phyloP scores from a whole-genome alignment of 305 asterid genomes.

The Fraxinus velutina region DNA sequence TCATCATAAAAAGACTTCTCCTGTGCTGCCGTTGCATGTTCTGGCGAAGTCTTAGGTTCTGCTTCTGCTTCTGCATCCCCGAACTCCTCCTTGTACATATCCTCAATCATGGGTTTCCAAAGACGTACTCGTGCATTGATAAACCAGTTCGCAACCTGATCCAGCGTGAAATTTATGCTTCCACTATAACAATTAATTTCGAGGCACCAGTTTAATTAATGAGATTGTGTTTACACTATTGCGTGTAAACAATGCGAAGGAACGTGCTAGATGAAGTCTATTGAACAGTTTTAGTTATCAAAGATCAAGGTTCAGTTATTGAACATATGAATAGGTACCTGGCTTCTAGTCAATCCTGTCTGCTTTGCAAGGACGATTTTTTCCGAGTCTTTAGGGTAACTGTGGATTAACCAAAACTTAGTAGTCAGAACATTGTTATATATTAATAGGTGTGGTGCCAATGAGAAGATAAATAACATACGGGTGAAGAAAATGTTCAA shows the following conservation, averaged over 20 bases:
- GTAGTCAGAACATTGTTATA: neutral
- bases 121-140: conserved; percentile 81
- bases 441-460: neutral
- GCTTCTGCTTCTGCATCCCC: conserved; percentile 51
- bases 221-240: neutral
- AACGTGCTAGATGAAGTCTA: neutral
- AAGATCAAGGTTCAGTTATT: neutral
- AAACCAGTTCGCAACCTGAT: conserved; percentile 85
- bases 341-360: conserved; percentile 76
- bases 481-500: conserved; percentile 91
- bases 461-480: conserved; percentile 30
- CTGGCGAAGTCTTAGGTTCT: conserved; percentile 46
- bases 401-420: conserved; percentile 25
- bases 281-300: neutral
- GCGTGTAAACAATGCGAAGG: neutral
- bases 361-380: conserved; percentile 69
- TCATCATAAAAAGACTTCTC: conserved; percentile 39
- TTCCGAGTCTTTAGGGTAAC: conserved; percentile 83
- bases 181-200: neutral
- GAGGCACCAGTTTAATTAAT: neutral
- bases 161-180: conserved; percentile 4
- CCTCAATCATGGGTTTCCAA: conserved; percentile 91
- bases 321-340: conserved; percentile 39
- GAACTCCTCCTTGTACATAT: conserved; percentile 79
- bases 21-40: conserved; percentile 32